Conservation (phyloP, 2,329 filamentous ascomycete species). For the Plectosphaerella plurivora region DNA sequence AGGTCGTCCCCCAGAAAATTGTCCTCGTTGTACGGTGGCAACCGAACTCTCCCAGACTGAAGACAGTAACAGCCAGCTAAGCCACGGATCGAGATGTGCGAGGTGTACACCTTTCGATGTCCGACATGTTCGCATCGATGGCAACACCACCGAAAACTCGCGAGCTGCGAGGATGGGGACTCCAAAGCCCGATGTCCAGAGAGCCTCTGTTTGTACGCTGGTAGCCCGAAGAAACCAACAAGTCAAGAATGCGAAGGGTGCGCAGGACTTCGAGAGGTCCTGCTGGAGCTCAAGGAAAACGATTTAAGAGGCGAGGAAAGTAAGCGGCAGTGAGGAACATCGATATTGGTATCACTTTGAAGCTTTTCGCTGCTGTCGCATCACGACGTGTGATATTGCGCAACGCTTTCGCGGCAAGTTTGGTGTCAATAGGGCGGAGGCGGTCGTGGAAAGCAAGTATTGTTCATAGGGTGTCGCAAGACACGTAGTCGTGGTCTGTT, state of each 20-base stretch:
- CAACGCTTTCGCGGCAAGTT: too few relatives aligned
- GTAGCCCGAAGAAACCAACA: constrained; percentile 23
- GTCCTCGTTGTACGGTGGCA: too few relatives aligned
- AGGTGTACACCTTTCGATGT: constrained; percentile 28
- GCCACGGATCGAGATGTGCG: constrained; percentile 23
- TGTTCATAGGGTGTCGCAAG: too few relatives aligned
- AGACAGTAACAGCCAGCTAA: not conserved
- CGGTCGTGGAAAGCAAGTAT: too few relatives aligned
- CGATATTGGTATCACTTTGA: too few relatives aligned
- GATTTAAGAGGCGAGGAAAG: not conserved
- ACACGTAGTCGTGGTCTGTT: too few relatives aligned
- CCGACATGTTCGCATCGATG: constrained; percentile 23
- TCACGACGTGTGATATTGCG: too few relatives aligned
- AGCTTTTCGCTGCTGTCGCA: too few relatives aligned
- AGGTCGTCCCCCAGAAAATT: too few relatives aligned
- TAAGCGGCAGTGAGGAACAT: not conserved
- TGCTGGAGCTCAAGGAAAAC: constrained; percentile 20
- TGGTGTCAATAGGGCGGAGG: too few relatives aligned
- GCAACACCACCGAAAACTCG: constrained; percentile 27
- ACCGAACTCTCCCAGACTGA: too few relatives aligned
- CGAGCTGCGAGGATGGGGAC: constrained; percentile 29
- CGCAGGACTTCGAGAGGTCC: constrained; percentile 18
- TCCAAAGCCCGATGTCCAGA: constrained; percentile 21
- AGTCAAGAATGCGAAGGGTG: constrained; percentile 27
- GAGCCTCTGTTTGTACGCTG: constrained; percentile 32